Evolutionary conservation across 176 grass and related monocot species (phyloP), one percentile per base, ranked within the genome.

Genomic region (Triticum turgidum): DNA sequence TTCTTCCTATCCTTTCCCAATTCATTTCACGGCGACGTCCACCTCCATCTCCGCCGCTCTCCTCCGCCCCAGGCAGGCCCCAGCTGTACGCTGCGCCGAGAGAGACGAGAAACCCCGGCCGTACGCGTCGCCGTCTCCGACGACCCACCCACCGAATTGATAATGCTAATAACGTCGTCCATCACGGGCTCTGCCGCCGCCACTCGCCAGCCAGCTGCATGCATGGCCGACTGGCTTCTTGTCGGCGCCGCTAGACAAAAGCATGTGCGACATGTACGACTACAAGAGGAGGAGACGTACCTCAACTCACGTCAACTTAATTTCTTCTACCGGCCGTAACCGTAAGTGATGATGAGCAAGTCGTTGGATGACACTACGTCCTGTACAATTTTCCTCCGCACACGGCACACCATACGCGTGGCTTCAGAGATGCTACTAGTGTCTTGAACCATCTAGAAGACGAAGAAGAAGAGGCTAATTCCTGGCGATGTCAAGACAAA

Each of bases 11-110:
- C 18, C 2, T 68, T 68, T 6, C 3, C 14, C 6, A 17, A 68
- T 68, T 38, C 35, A 20, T 70, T 73, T 78, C 22, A 64, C 64
- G 63, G 78, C 38, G 63, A 82, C 8, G 78, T 78, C 73, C 49
- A 82, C 30, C 51, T 78, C 65, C 65, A 35, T 42, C 2, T 33
- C n/a, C 62, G 34, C 61, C 59, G 61, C 70, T 65, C 51, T 24
- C 24, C 24, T 24, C 24, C 24, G 24, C 24, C 24, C 24, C 24
- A 24, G 24, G 24, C 24, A 24, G 24, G 24, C 24, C 24, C 24
- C 24, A 24, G 24, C 24, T 24, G 65, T 80, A 33, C 47, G 63
- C 76, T 17, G 69, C 21, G 69, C 38, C 11, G 25, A 56, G 52
- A 56, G 52, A 56, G 52, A 56, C 52, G 6, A 20, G 52, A 56